Percentiles rank a stretch among this genome's conserved stretches.
These are phyloP conservation scores for Penicillium paradoxum DNA, from an alignment of 495 filamentous ascomycete species.

Conservation along the genomic window DNA sequence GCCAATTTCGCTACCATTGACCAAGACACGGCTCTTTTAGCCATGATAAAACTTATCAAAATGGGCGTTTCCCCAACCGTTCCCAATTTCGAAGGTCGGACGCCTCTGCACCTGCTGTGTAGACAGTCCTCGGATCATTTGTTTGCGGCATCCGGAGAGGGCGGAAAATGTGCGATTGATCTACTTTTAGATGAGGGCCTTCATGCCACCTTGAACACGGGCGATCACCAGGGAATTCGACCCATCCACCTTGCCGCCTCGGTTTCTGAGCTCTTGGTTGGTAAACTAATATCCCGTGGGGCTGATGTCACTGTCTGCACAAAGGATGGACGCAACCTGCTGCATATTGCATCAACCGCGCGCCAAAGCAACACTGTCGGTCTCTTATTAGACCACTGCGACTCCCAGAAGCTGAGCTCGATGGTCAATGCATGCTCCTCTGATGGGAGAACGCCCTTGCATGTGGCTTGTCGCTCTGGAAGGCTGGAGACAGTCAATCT, in stretches of 20 bases:
- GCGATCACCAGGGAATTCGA: slow-evolving; percentile 17
- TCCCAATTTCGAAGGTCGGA: slow-evolving; percentile 20
- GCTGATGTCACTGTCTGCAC: slow-evolving; percentile 23
- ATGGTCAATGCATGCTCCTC: slow-evolving; percentile 16
- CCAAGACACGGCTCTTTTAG: background rate
- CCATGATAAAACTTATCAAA: background rate
- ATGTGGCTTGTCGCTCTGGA: slow-evolving; percentile 35
- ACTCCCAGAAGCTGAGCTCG: background rate
- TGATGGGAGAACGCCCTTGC: slow-evolving; percentile 24
- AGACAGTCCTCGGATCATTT: slow-evolving; percentile 6
- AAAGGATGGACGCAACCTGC: slow-evolving; percentile 25
- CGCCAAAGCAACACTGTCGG: slow-evolving; percentile 35
- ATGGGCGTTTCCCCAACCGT: slow-evolving; percentile 9
- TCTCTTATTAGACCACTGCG: slow-evolving; percentile 27
- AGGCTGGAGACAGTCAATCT: slow-evolving; percentile 29
- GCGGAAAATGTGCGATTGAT: slow-evolving; percentile 8
- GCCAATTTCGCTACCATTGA: slow-evolving; percentile 2
- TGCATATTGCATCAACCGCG: slow-evolving; percentile 37
- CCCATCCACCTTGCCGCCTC: slow-evolving; percentile 33
- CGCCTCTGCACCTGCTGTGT: slow-evolving; percentile 22
- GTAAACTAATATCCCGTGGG: slow-evolving; percentile 30
- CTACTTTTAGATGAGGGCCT: slow-evolving; percentile 9
- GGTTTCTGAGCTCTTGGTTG: slow-evolving; percentile 25
- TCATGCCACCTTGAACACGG: background rate
- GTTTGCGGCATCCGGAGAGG: background rate